A percentile compares a stretch with the other conserved stretches of the same genome.
These are phyloP conservation scores for Microascus cirrosus DNA, from an alignment of 2,329 filamentous ascomycete species.

Conservation along the genomic window DNA sequence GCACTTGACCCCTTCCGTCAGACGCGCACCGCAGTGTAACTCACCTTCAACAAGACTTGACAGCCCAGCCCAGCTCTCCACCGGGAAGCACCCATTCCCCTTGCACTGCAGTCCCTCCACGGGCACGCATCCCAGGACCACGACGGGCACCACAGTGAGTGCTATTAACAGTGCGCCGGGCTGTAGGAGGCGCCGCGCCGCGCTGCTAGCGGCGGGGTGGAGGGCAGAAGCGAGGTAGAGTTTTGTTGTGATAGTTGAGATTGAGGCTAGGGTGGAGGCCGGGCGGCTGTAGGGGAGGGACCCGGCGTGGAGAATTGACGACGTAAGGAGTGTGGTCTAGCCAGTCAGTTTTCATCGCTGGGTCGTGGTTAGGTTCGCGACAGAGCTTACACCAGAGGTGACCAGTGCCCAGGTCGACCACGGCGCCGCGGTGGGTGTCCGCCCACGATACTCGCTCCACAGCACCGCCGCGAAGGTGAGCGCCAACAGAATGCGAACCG, in stretches of 20 bases:
- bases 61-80: background rate
- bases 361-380: background rate
- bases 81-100: background rate
- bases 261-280: constrained; percentile 1
- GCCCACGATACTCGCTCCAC: background rate
- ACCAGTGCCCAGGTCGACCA: background rate
- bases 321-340: background rate
- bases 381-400: background rate
- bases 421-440: background rate
- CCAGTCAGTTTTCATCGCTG: background rate
- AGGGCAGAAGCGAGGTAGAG: background rate
- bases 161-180: background rate
- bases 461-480: background rate
- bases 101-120: constrained; percentile 1
- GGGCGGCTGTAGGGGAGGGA: constrained; percentile 1
- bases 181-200: background rate
- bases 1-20: background rate
- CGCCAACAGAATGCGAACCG: background rate
- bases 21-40: background rate
- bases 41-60: background rate
- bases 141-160: background rate
- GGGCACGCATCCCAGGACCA: background rate
- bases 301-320: background rate
- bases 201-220: background rate
- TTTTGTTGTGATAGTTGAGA: constrained; percentile 3